Evolutionary conservation across 2,329 filamentous ascomycete species (phyloP), one percentile per base, ranked within the genome.

Genomic region (Sclerotinia subarctica): DNA sequence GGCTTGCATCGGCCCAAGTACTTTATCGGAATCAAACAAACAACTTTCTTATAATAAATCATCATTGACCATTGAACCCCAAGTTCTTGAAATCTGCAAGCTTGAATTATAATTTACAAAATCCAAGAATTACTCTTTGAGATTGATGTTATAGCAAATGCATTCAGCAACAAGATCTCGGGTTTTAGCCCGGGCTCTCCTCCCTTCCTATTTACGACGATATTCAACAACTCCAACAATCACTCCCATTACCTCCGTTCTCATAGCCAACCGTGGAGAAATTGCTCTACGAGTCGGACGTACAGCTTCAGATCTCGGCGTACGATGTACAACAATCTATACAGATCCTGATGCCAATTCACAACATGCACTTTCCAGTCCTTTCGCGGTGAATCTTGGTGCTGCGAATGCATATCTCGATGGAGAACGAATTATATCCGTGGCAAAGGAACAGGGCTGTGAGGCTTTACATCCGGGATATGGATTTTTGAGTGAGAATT

Each of bases 211-310:
- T 46, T 51, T 60, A 26, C 72, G 72, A 38, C 69, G 70, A 51
- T 65, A 72, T 47, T 72, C 72, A 46, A 69, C 70, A 19, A 46
- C 68, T 29, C 26, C 69, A 21, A 46, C 69, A 46, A 51, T 67
- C 58, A 83, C 81, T 19, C 84, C 86, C 42, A 86, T 89, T 73
- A 88, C 88, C 67, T 96, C 93, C 11, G 91, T 98, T 53, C 85
- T 99, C 32, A 98, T 99, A 77, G 95, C 95, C 66, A 99, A 99
- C 78, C 90, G 95, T 74, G 95, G 95, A 74, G 95, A 99, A 80
- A 99, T 99, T 74, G 95, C 95, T 62, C 84, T 99, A 78, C 91
- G 95, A 73, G 95, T 99, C 73, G 91, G 94, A 73, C 88, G 89
- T 73, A 99, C 95, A 29, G 95, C 95, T 46, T 85, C 91, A 63